Evolutionary conservation across 257 asterid species (phyloP).

Genomic region (Solanum tacnaense): DNA sequence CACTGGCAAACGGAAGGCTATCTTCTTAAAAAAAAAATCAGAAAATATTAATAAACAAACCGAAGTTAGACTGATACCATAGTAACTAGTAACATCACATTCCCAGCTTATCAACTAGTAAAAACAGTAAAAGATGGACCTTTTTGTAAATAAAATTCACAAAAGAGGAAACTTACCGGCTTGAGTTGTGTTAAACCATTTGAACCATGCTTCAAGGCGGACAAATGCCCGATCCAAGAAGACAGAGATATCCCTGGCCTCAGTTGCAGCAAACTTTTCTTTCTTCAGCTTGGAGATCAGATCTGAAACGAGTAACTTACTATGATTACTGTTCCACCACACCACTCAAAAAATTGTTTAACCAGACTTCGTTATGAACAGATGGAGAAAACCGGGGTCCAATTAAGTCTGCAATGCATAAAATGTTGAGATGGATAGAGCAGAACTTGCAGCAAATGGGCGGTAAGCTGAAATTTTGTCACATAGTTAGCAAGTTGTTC

Average conservation of each 20-base stretch:
- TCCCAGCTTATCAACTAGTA: neutral
- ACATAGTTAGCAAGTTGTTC: neutral
- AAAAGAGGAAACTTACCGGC: conserved; percentile 41
- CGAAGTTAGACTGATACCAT: neutral
- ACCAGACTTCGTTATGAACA: neutral
- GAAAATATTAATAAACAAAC: neutral
- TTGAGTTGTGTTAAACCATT: conserved; percentile 92
- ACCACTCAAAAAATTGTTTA: neutral
- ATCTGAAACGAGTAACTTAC: conserved; percentile 34
- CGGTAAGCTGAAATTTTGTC: neutral
- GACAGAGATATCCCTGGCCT: conserved; percentile 42
- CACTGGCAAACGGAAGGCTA: neutral
- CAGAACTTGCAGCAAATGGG: neutral
- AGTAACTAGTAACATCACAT: neutral
- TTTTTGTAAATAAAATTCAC: neutral
- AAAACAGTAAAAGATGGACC: neutral
- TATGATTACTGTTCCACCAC: neutral
- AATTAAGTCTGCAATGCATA: neutral
- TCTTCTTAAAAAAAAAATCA: neutral
- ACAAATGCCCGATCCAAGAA: conserved; percentile 68
- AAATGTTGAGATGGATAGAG: neutral
- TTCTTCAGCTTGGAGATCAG: conserved; percentile 56
- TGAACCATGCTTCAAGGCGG: conserved; percentile 93
- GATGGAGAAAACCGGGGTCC: neutral
- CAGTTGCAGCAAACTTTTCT: conserved; percentile 52